Conservation (phyloP, 116 monocot genomes). For the Papilionanthe hybrid region DNA sequence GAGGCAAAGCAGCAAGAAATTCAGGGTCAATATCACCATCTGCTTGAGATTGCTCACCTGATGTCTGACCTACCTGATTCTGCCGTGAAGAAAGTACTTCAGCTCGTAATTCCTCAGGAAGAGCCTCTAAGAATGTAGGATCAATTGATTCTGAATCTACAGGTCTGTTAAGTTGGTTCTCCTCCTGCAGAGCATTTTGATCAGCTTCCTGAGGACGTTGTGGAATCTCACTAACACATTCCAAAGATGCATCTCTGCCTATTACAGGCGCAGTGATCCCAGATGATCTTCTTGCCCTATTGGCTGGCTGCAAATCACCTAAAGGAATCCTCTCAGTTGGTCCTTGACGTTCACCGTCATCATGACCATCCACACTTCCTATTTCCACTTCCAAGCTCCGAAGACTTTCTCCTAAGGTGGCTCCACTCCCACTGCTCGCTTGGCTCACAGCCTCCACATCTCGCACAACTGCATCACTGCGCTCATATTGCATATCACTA, state of each 20-base stretch:
- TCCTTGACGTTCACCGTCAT: slow-evolving; percentile 79
- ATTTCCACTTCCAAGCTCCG: slow-evolving; percentile 98
- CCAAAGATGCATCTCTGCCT: slow-evolving; percentile 61
- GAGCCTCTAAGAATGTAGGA: slow-evolving; percentile 96
- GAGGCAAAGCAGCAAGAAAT: slow-evolving; percentile 99
- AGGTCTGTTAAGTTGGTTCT: slow-evolving; percentile 44
- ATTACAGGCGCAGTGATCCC: slow-evolving; percentile 30
- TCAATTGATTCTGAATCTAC: slow-evolving; percentile 64
- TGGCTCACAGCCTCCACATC: slow-evolving; percentile 96
- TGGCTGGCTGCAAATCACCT: slow-evolving; percentile 46
- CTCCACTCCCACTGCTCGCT: slow-evolving; percentile 95
- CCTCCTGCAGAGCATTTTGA: slow-evolving; percentile 41
- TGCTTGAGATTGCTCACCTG: slow-evolving; percentile 57
- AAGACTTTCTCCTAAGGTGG: slow-evolving; percentile 80
- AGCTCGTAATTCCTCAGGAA: slow-evolving; percentile 90
- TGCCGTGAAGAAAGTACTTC: slow-evolving; percentile 93
- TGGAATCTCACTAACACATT: slow-evolving; percentile 87
- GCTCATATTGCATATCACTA: slow-evolving; percentile 86
- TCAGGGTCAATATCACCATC: slow-evolving; percentile 95
- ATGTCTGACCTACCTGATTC: slow-evolving; percentile 71
- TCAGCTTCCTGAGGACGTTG: slow-evolving; percentile 41
- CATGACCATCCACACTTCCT: slow-evolving; percentile 97
- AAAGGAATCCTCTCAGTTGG: slow-evolving; percentile 25
- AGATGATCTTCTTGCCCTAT: slow-evolving; percentile 52
- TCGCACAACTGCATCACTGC: slow-evolving; percentile 58